These are phyloP conservation scores for Irpex sp. DNA, from an alignment of 1,284 basidiomycete genomes.

Conservation along the genomic window DNA sequence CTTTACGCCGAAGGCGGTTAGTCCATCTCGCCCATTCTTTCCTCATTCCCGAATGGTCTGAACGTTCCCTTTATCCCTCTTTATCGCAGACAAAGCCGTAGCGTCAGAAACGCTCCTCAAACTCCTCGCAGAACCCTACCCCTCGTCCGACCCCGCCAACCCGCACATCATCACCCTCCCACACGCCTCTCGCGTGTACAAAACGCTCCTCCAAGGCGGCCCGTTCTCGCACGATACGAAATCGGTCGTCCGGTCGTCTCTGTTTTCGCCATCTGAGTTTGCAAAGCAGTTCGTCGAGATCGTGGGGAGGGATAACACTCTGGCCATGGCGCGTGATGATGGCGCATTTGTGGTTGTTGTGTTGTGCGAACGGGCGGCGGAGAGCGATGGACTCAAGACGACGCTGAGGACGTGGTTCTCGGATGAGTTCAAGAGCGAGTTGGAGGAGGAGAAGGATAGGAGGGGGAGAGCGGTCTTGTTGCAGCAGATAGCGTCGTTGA, in stretches of 20 bases:
- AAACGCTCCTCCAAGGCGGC: slow-evolving; percentile 85
- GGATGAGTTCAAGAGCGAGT: slow-evolving; percentile 33
- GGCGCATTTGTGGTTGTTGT: slow-evolving; percentile 82
- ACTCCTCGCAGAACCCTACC: slow-evolving; percentile 53
- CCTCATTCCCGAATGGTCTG: slow-evolving; percentile 17
- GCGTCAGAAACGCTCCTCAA: slow-evolving; percentile 58
- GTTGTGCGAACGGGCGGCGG: slow-evolving; percentile 49
- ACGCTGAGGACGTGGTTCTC: slow-evolving; percentile 56
- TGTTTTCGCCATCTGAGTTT: slow-evolving; percentile 56
- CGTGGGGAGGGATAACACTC: slow-evolving; percentile 52
- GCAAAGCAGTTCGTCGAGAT: slow-evolving; percentile 54
- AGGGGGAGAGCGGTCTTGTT: slow-evolving; percentile 53
- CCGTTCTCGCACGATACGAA: slow-evolving; percentile 70
- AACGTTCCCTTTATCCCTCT: too few species aligned
- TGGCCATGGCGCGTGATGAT: slow-evolving; percentile 60
- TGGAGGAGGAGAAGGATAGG: slow-evolving; percentile 36
- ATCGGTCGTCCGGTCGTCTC: slow-evolving; percentile 40
- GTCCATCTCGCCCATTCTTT: slow-evolving; percentile 15
- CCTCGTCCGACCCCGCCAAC: slow-evolving; percentile 39
- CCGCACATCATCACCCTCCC: slow-evolving; percentile 77
- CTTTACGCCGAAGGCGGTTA: slow-evolving; percentile 77
- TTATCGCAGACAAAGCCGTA: slow-evolving; percentile 58
- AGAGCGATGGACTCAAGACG: slow-evolving; percentile 36
- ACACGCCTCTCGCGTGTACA: slow-evolving; percentile 79
- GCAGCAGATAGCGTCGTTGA: slow-evolving; percentile 38